Evolutionary conservation across 495 filamentous ascomycete genomes (phyloP).

Genomic region (Aspergillus sclerotiicarbonarius): DNA sequence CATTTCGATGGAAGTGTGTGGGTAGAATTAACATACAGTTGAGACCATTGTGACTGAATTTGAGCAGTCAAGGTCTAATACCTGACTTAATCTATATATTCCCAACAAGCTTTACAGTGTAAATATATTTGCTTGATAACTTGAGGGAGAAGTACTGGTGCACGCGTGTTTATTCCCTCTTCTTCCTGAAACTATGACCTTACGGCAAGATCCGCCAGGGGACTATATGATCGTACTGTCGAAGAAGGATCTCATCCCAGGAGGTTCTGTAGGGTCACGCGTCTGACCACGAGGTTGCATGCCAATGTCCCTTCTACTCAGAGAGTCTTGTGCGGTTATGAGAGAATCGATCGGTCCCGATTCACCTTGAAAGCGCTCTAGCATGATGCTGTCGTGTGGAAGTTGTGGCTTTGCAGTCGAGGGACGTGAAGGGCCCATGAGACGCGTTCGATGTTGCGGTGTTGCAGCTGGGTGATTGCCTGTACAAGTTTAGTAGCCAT

Average conservation of each 20-base stretch:
- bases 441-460: conserved; percentile 25
- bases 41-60: no score
- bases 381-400: conserved; percentile 16
- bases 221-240: conserved; percentile 14
- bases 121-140: no score
- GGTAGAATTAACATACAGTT: no score
- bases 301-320: background rate
- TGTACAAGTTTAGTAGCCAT: conserved; percentile 5
- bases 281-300: conserved; percentile 2
- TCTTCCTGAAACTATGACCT: no score
- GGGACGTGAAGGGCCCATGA: conserved; percentile 14
- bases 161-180: no score
- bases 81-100: no score
- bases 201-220: background rate
- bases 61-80: no score
- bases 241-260: conserved; percentile 17
- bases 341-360: background rate
- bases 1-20: no score
- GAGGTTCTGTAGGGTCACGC: background rate
- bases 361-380: conserved; percentile 17
- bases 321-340: background rate
- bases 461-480: conserved; percentile 18
- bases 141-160: no score
- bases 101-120: no score
- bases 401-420: conserved; percentile 19